Percentiles rank a stretch among this genome's conserved stretches.
Conservation (phyloP, 2,329 filamentous ascomycete genomes). For the Rutstroemia sydowiana region DNA sequence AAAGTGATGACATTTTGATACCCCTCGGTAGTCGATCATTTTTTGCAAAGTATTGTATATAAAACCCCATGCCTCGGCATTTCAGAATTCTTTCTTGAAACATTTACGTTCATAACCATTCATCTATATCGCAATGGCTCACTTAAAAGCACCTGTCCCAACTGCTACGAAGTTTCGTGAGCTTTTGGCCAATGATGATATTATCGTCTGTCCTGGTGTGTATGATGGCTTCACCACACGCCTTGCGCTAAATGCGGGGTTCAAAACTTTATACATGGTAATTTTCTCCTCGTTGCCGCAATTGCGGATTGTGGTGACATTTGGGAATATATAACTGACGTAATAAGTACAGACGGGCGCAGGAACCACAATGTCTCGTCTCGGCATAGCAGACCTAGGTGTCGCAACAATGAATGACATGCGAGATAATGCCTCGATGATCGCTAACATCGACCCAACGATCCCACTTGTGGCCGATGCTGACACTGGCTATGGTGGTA, state of each 20-base stretch:
- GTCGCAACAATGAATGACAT: constrained; percentile 45
- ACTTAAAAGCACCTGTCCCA: no score
- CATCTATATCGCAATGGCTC: no score
- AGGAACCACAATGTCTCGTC: constrained; percentile 40
- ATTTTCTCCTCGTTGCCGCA: not conserved
- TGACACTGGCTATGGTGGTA: constrained; percentile 45
- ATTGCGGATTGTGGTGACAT: not conserved
- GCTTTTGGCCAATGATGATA: constrained; percentile 8
- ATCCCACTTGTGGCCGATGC: constrained; percentile 44
- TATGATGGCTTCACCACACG: constrained; percentile 62
- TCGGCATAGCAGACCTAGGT: constrained; percentile 43
- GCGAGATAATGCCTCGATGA: constrained; percentile 45
- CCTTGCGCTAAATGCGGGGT: constrained; percentile 54
- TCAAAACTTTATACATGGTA: constrained; percentile 58
- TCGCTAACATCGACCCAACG: constrained; percentile 41
- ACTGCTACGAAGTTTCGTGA: constrained; percentile 8
- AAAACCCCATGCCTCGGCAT: not conserved
- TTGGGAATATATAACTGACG: not conserved
- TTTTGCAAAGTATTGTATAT: not conserved
- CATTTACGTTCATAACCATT: no score
- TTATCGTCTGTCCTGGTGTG: constrained; percentile 56
- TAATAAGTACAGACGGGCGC: constrained; percentile 38
- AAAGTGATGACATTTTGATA: not conserved
- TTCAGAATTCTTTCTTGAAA: not conserved
- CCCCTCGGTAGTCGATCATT: not conserved